These are phyloP conservation scores for Nephelium lappaceum DNA, from an alignment of 345 rosid genomes.

Conservation along the genomic window DNA sequence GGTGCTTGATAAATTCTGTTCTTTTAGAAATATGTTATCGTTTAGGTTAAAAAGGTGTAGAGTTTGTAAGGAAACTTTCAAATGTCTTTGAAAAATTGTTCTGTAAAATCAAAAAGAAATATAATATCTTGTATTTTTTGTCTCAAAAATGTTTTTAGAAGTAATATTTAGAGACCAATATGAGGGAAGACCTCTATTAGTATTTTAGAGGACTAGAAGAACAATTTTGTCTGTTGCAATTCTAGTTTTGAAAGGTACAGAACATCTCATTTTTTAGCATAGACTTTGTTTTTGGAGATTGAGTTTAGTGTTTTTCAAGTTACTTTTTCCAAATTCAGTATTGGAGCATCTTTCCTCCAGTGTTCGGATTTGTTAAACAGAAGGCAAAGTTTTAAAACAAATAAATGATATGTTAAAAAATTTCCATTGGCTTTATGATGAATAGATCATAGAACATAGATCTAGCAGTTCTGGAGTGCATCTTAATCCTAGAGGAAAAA, in stretches of 20 bases:
- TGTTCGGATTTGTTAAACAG: background rate
- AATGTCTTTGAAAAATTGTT: background rate
- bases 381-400: background rate
- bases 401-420: background rate
- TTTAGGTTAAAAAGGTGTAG: background rate
- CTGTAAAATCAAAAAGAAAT: background rate
- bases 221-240: background rate
- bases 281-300: background rate
- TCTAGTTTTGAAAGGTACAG: background rate
- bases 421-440: background rate
- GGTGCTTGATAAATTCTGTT: background rate
- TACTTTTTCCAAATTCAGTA: background rate
- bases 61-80: background rate
- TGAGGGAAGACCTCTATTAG: background rate
- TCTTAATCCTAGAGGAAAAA: background rate
- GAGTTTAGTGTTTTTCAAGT: background rate
- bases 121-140: background rate
- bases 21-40: background rate
- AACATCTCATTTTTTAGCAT: background rate
- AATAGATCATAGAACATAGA: background rate
- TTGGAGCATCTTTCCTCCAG: background rate
- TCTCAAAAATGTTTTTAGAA: background rate
- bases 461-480: background rate
- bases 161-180: background rate
- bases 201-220: background rate